Conservation (phyloP, 345 rosid species). For the Murraya paniculata region DNA sequence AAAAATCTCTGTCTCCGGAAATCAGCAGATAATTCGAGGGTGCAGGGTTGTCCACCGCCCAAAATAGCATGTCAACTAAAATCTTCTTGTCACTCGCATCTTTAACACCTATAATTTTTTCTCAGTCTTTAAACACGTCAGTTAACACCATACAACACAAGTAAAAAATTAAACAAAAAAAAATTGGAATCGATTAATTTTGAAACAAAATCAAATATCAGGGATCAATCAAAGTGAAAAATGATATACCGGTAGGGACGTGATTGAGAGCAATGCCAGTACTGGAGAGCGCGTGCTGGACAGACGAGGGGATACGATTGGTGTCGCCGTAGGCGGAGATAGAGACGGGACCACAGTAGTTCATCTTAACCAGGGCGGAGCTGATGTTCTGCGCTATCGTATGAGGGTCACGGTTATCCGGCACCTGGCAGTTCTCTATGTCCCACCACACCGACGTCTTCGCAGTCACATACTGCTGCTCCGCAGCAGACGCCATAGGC, state of each 20-base stretch:
- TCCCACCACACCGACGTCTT: slow-evolving; percentile 98
- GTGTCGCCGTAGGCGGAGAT: slow-evolving; percentile 93
- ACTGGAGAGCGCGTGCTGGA: slow-evolving; percentile 80
- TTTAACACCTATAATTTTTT: slow-evolving; percentile 61
- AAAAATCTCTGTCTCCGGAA: slow-evolving; percentile 90
- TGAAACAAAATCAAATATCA: not conserved
- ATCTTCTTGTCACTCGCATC: slow-evolving; percentile 99
- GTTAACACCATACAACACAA: not conserved
- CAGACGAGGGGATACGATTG: slow-evolving; percentile 47
- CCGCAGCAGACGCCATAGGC: slow-evolving; percentile 25
- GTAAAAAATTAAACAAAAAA: not conserved
- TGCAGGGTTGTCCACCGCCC: slow-evolving; percentile 95
- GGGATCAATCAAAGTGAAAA: too few species aligned
- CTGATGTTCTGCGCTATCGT: slow-evolving; percentile 88
- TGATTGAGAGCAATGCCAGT: slow-evolving; percentile 92
- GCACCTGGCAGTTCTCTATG: slow-evolving; percentile 87
- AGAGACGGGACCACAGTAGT: slow-evolving; percentile 75
- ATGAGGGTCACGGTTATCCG: slow-evolving; percentile 63
- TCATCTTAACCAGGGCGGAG: slow-evolving; percentile 70
- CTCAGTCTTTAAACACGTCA: not conserved
- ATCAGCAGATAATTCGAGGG: slow-evolving; percentile 83
- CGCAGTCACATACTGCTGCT: slow-evolving; percentile 61
- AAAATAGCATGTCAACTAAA: slow-evolving; percentile 87
- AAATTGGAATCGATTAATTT: not conserved
- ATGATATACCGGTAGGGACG: slow-evolving; percentile 70